Percentiles rank a stretch among this genome's conserved stretches.
Conservation (phyloP, 2,329 filamentous ascomycete species). For the Talaromyces albobiverticillius region DNA sequence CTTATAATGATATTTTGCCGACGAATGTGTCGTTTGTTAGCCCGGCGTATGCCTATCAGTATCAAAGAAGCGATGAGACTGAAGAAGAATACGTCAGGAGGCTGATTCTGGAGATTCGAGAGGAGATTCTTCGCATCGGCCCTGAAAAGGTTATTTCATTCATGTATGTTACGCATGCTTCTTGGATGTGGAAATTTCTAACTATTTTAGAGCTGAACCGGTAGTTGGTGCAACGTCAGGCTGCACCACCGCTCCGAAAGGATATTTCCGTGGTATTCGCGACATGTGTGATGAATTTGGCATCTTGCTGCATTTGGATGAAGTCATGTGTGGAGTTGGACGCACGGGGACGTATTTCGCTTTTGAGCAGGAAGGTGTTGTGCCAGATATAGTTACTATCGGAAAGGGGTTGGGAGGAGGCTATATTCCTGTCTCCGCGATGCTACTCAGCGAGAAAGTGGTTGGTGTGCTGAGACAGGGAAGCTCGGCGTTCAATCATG, state of each 20-base stretch:
- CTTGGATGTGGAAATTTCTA: too few species aligned
- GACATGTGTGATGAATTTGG: slow-evolving; percentile 68
- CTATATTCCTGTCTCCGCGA: slow-evolving; percentile 53
- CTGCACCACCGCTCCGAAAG: slow-evolving; percentile 62
- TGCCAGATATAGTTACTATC: slow-evolving; percentile 59
- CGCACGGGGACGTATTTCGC: slow-evolving; percentile 56
- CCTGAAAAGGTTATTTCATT: slow-evolving; percentile 31
- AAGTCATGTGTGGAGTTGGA: slow-evolving; percentile 67
- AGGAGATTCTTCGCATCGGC: slow-evolving; percentile 47
- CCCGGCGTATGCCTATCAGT: slow-evolving; percentile 37
- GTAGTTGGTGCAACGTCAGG: slow-evolving; percentile 47
- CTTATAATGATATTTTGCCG: slow-evolving; percentile 32
- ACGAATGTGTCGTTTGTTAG: slow-evolving; percentile 22
- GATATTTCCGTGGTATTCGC: slow-evolving; percentile 68
- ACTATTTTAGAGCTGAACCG: slow-evolving; percentile 26
- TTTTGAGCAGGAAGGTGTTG: slow-evolving; percentile 57
- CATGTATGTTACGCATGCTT: neutral
- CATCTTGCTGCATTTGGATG: slow-evolving; percentile 71
- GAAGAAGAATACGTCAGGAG: slow-evolving; percentile 41
- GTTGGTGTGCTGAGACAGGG: slow-evolving; percentile 48
- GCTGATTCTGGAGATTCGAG: slow-evolving; percentile 46
- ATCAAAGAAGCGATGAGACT: slow-evolving; percentile 31
- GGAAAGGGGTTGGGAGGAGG: slow-evolving; percentile 60
- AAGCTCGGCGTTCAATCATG: slow-evolving; percentile 55
- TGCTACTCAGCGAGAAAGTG: slow-evolving; percentile 52